Evolutionary conservation across 306 rosid species (phyloP).

Genomic region (Quercus dentata): DNA sequence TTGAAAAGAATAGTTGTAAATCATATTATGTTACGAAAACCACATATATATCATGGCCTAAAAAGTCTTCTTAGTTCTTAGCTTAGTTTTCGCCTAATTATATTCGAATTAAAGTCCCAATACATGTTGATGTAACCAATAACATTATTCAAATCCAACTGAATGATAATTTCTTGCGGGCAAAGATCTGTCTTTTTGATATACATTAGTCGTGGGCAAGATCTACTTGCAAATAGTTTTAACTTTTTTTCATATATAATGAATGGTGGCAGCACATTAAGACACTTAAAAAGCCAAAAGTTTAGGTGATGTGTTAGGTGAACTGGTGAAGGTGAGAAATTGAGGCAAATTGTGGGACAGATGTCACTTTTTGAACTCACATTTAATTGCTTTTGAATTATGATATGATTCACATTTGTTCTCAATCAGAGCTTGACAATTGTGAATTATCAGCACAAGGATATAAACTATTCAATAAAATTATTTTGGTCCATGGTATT

Average conservation of each 20-base stretch:
- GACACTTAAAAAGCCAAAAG: constrained; percentile 44
- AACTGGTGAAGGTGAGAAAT: constrained; percentile 29
- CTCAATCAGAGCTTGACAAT: background rate
- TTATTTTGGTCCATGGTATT: too few relatives aligned
- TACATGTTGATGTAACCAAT: background rate
- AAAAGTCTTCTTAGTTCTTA: background rate
- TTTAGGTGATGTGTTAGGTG: constrained; percentile 48
- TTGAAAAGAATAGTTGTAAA: too few relatives aligned
- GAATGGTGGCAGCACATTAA: constrained; percentile 20
- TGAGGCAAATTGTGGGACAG: constrained; percentile 31
- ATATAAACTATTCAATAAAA: too few relatives aligned
- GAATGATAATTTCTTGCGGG: constrained; percentile 31
- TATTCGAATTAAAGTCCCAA: background rate
- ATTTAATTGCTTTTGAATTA: constrained; percentile 4
- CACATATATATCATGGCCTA: background rate
- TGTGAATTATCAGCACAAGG: too few relatives aligned
- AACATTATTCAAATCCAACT: background rate
- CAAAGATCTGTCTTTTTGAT: constrained; percentile 20
- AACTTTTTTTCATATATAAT: constrained; percentile 23
- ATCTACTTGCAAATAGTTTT: constrained; percentile 18
- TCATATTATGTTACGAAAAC: background rate
- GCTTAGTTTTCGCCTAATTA: background rate
- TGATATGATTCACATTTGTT: constrained; percentile 7
- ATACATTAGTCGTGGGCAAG: background rate
- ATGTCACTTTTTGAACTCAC: constrained; percentile 34